These are phyloP conservation scores for Botrytis fragariae DNA, from an alignment of 2,329 filamentous ascomycete species.

Conservation along the genomic window DNA sequence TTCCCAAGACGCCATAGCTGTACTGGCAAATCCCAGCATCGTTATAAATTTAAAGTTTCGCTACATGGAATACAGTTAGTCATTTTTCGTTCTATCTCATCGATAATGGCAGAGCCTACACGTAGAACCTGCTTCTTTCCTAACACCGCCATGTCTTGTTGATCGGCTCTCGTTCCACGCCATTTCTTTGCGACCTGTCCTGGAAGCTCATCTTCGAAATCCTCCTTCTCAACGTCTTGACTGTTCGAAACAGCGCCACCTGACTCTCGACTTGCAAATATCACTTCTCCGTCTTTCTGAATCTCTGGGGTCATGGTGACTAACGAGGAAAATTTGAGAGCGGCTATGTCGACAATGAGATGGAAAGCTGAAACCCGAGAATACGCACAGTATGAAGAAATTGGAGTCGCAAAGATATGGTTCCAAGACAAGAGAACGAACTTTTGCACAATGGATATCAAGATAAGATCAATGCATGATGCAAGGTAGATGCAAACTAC, in stretches of 20 bases:
- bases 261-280: slow-evolving; percentile 2
- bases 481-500: background rate
- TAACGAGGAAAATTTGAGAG: background rate
- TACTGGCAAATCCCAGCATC: slow-evolving; percentile 44
- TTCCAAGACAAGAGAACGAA: background rate
- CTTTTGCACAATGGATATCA: background rate
- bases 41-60: slow-evolving; percentile 43
- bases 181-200: slow-evolving; percentile 17
- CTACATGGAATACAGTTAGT: slow-evolving; percentile 22
- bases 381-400: background rate
- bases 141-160: slow-evolving; percentile 21
- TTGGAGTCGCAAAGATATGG: background rate
- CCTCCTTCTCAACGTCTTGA: slow-evolving; percentile 26
- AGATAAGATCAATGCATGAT: background rate
- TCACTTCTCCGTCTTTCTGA: background rate
- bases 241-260: background rate
- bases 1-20: slow-evolving; percentile 46
- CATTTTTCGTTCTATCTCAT: background rate
- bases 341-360: background rate
- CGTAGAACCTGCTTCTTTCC: slow-evolving; percentile 26
- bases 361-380: background rate
- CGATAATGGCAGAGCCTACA: slow-evolving; percentile 10
- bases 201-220: slow-evolving; percentile 4
- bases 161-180: slow-evolving; percentile 22
- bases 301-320: background rate